Percentiles rank a stretch among this genome's conserved stretches.
These are phyloP conservation scores for Triticum monococcum DNA, from an alignment of 176 grass and related monocot species.

Conservation along the genomic window DNA sequence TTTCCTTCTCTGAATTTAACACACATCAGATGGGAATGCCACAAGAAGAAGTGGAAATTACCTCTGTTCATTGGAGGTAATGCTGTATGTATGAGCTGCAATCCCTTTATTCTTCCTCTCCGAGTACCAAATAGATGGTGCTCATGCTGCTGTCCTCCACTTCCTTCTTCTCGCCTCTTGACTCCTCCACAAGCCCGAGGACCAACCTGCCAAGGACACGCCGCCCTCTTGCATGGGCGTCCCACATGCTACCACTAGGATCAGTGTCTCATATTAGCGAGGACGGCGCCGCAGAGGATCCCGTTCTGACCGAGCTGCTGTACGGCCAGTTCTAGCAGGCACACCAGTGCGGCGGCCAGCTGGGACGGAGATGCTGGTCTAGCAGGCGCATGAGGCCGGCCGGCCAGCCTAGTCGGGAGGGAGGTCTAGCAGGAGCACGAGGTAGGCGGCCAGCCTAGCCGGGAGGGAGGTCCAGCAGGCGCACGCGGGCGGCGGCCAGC, in stretches of 20 bases:
- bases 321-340: conserved; percentile 9
- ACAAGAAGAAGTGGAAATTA: no score
- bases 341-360: background rate
- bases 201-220: background rate
- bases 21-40: no score
- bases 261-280: background rate
- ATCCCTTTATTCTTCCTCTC: no score
- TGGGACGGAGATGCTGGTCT: background rate
- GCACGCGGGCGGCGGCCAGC: no score
- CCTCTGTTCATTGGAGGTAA: no score
- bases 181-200: conserved; percentile 51
- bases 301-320: conserved; percentile 31
- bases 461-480: no score
- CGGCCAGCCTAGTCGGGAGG: no score
- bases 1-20: no score
- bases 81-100: no score
- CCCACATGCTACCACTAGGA: background rate
- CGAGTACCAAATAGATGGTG: conserved; percentile 41
- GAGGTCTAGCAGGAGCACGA: no score
- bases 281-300: background rate
- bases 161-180: conserved; percentile 47
- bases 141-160: conserved; percentile 51
- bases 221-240: conserved; percentile 25
- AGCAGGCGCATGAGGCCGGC: no score
- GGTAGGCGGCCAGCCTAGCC: no score